Evolutionary conservation across 169 alveolate species (phyloP).

Genomic region (Cryptosporidium baileyi): DNA sequence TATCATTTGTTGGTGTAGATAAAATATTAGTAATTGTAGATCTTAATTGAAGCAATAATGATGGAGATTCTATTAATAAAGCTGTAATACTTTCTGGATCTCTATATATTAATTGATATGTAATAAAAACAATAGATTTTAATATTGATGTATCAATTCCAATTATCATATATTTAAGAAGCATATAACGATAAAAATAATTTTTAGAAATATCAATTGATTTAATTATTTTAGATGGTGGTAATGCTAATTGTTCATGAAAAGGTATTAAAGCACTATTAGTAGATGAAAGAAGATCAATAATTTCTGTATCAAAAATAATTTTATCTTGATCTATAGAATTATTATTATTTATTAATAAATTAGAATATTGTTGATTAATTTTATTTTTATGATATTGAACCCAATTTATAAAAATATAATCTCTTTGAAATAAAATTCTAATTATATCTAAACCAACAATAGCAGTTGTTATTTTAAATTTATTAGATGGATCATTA

Average conservation of each 20-base stretch:
- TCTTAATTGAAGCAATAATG: slow-evolving; percentile 46
- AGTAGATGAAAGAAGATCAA: slow-evolving; percentile 7
- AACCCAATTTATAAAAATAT: slow-evolving; percentile 43
- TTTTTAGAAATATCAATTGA: neutral
- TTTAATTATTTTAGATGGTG: neutral
- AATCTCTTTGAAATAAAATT: slow-evolving; percentile 53
- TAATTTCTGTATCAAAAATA: neutral
- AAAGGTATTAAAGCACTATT: slow-evolving; percentile 41
- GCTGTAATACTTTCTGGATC: slow-evolving; percentile 29
- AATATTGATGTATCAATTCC: slow-evolving; percentile 31
- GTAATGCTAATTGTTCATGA: slow-evolving; percentile 30
- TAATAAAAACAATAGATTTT: neutral
- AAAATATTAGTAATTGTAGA: slow-evolving; percentile 9
- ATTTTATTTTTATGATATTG: slow-evolving; percentile 3
- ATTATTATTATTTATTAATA: neutral
- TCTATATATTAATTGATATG: slow-evolving; percentile 25
- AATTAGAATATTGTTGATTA: slow-evolving; percentile 8
- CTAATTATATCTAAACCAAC: slow-evolving; percentile 53
- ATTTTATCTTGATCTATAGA: neutral
- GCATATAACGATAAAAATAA: neutral
- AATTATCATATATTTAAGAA: slow-evolving; percentile 39
- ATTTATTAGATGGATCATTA: slow-evolving; percentile 12
- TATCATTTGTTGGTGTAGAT: slow-evolving; percentile 30
- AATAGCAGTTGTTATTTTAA: slow-evolving; percentile 15
- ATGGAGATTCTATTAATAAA: neutral